Conservation (phyloP, 1,139 yeast species). For the Insectozyma bohioensis region DNA sequence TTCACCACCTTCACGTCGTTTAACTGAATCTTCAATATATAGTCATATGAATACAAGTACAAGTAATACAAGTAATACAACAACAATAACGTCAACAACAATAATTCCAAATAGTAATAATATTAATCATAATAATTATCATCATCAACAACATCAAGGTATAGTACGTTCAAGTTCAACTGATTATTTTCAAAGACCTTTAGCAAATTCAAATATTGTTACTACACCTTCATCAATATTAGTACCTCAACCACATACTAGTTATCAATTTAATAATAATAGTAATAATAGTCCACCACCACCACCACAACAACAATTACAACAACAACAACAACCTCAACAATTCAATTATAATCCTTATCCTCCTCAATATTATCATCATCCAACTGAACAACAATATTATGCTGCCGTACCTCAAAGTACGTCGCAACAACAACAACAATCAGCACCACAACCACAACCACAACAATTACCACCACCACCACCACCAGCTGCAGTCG, state of each 20-base stretch:
- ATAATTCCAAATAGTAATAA: background rate
- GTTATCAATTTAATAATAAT: conserved; percentile 1
- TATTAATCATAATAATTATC: background rate
- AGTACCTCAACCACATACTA: background rate
- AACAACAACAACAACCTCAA: conserved; percentile 5
- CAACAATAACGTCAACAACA: no score
- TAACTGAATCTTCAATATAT: conserved; percentile 19
- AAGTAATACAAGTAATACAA: no score
- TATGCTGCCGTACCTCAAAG: conserved; percentile 5
- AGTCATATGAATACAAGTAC: no score
- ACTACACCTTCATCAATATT: conserved; percentile 1
- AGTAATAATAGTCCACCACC: conserved; percentile 1
- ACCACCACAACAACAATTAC: conserved; percentile 1
- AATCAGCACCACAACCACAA: conserved; percentile 2
- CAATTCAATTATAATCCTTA: background rate
- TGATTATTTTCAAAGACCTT: background rate
- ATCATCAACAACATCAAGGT: background rate
- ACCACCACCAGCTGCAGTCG: conserved; percentile 2
- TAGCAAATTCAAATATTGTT: conserved; percentile 1
- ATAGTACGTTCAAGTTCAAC: no score
- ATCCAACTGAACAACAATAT: conserved; percentile 5
- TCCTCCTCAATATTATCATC: conserved; percentile 4
- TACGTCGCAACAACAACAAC: conserved; percentile 5
- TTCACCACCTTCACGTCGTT: conserved; percentile 17
- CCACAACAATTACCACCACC: conserved; percentile 4